phyloP scores from a whole-genome alignment of 164 flowering plant genomes.

The grape (Vitis vinifera) region ASM3070453v1 NC_081817.1:628501-629000 shows the following conservation, averaged over 20 bases:
- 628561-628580: constrained; percentile 63
- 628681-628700: constrained; percentile 30
- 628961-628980: constrained; percentile 47
- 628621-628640: not conserved
- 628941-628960: constrained; percentile 58
- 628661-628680: constrained; percentile 34
- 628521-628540: constrained; percentile 72
- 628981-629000: constrained; percentile 21
- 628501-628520: constrained; percentile 82
- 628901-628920: constrained; percentile 29
- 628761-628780: too few relatives aligned
- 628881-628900: constrained; percentile 54
- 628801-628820: too few relatives aligned
- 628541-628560: constrained; percentile 47
- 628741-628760: constrained; percentile 18
- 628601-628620: not conserved
- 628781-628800: too few relatives aligned
- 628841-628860: not conserved
- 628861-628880: not conserved
- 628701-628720: constrained; percentile 34
- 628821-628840: not conserved
- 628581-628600: constrained; percentile 45
- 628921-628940: constrained; percentile 23
- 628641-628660: not conserved
- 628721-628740: constrained; percentile 92